Evolutionary conservation across 768 basidiomycete species (phyloP).

Genomic region (Lactarius hatsudake): DNA sequence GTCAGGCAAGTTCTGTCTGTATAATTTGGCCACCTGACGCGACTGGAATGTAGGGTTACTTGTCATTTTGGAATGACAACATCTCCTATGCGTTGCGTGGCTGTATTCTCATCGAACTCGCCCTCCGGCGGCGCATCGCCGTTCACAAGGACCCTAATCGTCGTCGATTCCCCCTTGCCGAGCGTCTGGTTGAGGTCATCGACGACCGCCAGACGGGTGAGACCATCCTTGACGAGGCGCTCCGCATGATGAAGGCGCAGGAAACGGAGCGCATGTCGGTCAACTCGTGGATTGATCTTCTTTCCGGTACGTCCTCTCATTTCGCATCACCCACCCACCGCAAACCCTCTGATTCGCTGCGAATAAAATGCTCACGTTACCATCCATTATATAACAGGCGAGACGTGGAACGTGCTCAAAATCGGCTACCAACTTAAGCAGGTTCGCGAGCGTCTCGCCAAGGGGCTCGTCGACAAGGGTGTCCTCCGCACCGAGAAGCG

Average conservation of each 20-base stretch:
- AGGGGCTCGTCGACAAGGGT: slow-evolving; percentile 97
- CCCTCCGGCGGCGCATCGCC: slow-evolving; percentile 90
- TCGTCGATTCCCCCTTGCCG: slow-evolving; percentile 67
- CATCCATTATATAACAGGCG: slow-evolving; percentile 51
- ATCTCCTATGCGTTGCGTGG: slow-evolving; percentile 99
- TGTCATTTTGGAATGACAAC: slow-evolving; percentile 99
- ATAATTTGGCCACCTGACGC: not conserved
- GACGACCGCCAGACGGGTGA: slow-evolving; percentile 93
- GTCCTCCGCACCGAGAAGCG: slow-evolving; percentile 98
- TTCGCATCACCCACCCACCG: not conserved
- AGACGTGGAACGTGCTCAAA: slow-evolving; percentile 99
- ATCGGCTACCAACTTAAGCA: slow-evolving; percentile 99
- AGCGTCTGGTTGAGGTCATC: slow-evolving; percentile 85
- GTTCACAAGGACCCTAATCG: slow-evolving; percentile 83
- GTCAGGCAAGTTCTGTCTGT: slow-evolving; percentile 59
- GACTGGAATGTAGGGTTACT: slow-evolving; percentile 62
- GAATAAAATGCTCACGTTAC: not conserved
- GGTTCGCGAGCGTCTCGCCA: slow-evolving; percentile 95
- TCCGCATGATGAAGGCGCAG: slow-evolving; percentile 91
- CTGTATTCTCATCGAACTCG: slow-evolving; percentile 95
- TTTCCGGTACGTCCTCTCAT: slow-evolving; percentile 67
- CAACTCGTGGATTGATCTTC: slow-evolving; percentile 91
- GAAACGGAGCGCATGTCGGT: slow-evolving; percentile 73
- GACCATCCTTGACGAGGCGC: slow-evolving; percentile 91
- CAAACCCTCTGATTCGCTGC: not conserved